Evolutionary conservation across 352 stramenopile species (phyloP), one percentile per base, ranked within the genome.

Genomic region (Globisporangium nagaii): DNA sequence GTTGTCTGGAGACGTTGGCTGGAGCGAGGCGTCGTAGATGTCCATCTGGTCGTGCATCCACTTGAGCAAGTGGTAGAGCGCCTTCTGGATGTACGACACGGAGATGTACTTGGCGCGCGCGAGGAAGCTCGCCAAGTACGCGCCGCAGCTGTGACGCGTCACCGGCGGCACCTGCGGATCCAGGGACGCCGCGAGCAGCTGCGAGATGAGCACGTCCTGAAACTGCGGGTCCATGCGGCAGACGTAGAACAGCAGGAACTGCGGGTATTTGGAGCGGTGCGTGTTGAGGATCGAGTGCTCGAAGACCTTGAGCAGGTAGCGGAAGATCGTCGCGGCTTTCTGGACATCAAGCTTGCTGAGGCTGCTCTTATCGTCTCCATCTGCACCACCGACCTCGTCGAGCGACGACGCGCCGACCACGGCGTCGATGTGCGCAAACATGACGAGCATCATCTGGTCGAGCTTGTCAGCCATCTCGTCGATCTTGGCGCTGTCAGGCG

Each of bases 111-210:
- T 97, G 27, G 93, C 90, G 27, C 96, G 83, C 49, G 90, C 96
- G 15, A 99, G 73, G 60, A 98, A 99, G 25, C 93, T 98, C 20
- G 95, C 96, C 24, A 98, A 71, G 66, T 98, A 98, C 27, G 92
- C 97, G 15, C 90, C 88, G 55, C 90, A 95, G 58, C 86, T 98
- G 69, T 98, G 95, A 20, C 89, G 82, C 30, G 90, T 96, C 34
- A 93, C 83, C 12, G 90, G 82, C 8, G 94, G 87, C 56, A 65
- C 86, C 45, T 96, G 90, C 11, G 82, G 64, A 36, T 94, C 84
- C 32, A 90, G 71, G 45, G 77, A 90, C 25, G 78, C 75, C 1
- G 79, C 67, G 12, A 93, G 67, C 20, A 95, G 65, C 54, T 92
- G 81, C 24, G 83, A 91, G 28, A 93, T 86, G 58, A 93, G 88